These are phyloP conservation scores for Kentomonas sorsogonicus DNA, from an alignment of 208 protist genomes.

Conservation along the genomic window DNA sequence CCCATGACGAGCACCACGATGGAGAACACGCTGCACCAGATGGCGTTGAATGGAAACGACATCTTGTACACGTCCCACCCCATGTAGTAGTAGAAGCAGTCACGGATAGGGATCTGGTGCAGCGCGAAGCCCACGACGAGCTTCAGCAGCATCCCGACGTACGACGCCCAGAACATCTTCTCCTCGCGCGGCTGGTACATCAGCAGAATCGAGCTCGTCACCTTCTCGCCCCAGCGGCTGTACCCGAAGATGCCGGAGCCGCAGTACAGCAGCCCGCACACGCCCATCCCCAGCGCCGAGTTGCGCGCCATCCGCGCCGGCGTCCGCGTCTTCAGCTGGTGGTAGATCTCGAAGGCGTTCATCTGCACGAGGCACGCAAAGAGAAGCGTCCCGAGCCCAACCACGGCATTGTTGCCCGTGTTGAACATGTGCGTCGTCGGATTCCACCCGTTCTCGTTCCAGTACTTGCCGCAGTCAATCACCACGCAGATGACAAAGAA, in stretches of 20 bases:
- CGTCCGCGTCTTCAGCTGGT: constrained; percentile 47
- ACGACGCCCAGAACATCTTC: constrained; percentile 32
- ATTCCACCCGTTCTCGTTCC: constrained; percentile 14
- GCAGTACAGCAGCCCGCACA: constrained; percentile 62
- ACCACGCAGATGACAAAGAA: constrained; percentile 67
- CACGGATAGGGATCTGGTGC: constrained; percentile 51
- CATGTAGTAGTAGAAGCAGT: constrained; percentile 49
- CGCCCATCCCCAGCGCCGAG: constrained; percentile 22
- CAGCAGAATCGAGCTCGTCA: constrained; percentile 34
- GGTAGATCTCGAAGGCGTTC: constrained; percentile 54
- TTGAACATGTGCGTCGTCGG: constrained; percentile 33
- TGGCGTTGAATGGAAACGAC: constrained; percentile 36
- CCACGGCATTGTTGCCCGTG: constrained; percentile 38
- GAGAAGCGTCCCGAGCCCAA: constrained; percentile 53
- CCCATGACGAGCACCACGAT: constrained; percentile 33
- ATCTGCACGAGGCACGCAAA: constrained; percentile 64
- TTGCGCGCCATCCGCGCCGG: constrained; percentile 36
- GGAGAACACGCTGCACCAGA: constrained; percentile 33
- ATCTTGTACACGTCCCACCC: constrained; percentile 24
- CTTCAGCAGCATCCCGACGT: constrained; percentile 51
- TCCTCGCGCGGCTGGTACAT: constrained; percentile 52
- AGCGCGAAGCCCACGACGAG: constrained; percentile 46
- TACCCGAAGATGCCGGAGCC: constrained; percentile 66
- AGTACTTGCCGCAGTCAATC: constrained; percentile 32
- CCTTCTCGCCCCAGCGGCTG: constrained; percentile 37